Conservation (phyloP, 164 flowering plant genomes). For the Magnolia officinalis region DNA sequence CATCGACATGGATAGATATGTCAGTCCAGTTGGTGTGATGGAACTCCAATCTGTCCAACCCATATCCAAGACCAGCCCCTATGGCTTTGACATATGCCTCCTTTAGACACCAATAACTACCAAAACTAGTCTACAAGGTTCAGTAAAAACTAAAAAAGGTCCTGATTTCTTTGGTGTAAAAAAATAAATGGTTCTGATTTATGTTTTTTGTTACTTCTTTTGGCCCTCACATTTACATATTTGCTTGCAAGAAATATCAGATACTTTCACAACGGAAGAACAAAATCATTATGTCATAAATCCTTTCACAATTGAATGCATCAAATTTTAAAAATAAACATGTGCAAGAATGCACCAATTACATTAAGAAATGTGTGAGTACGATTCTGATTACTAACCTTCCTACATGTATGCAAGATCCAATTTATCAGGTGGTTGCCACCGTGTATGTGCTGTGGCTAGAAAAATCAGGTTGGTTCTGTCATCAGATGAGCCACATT, state of each 20-base stretch:
- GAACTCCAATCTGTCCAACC: slow-evolving; percentile 62
- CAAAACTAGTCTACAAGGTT: slow-evolving; percentile 1
- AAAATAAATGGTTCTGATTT: background rate
- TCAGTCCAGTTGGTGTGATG: slow-evolving; percentile 57
- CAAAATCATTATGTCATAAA: background rate
- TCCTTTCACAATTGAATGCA: background rate
- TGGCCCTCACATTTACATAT: background rate
- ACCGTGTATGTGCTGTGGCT: too few species aligned
- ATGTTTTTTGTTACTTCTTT: background rate
- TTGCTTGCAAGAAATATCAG: background rate
- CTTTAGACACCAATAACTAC: slow-evolving; percentile 87
- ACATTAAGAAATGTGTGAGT: background rate
- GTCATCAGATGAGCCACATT: too few species aligned
- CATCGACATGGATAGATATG: slow-evolving; percentile 47
- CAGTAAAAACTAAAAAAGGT: background rate
- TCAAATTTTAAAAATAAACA: background rate
- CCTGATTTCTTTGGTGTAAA: background rate
- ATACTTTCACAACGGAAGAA: background rate
- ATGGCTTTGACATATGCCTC: slow-evolving; percentile 84
- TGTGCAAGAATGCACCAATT: background rate
- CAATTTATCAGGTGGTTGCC: too few species aligned
- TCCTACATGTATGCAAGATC: too few species aligned
- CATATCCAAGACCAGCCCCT: slow-evolving; percentile 59
- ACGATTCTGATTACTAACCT: background rate
- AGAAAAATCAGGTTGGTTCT: too few species aligned